These are phyloP conservation scores for Boletus edulis DNA, from an alignment of 768 basidiomycete species.

Conservation along the genomic window DNA sequence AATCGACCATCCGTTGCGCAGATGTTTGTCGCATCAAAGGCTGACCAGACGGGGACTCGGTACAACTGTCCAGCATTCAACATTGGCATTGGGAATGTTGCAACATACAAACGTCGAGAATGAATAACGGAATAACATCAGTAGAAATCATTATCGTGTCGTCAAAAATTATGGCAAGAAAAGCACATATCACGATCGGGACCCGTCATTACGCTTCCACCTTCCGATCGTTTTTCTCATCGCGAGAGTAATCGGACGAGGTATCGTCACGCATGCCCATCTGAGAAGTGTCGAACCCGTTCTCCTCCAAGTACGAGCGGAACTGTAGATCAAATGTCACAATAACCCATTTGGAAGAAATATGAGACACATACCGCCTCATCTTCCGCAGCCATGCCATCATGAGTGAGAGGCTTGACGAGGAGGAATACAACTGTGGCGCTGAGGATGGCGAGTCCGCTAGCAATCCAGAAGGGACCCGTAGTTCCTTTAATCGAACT, in stretches of 20 bases:
- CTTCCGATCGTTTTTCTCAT: slow-evolving; percentile 17
- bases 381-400: slow-evolving; percentile 82
- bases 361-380: slow-evolving; percentile 41
- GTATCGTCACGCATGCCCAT: slow-evolving; percentile 55
- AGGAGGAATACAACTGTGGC: slow-evolving; percentile 72
- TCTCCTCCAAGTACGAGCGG: slow-evolving; percentile 73
- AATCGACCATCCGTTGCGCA: too few species aligned
- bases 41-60: neutral
- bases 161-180: neutral
- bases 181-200: neutral
- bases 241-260: slow-evolving; percentile 14
- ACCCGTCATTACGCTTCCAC: slow-evolving; percentile 9
- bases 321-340: slow-evolving; percentile 45
- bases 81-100: too few species aligned
- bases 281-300: slow-evolving; percentile 75
- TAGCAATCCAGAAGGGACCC: slow-evolving; percentile 87
- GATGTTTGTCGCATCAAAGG: neutral
- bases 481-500: slow-evolving; percentile 60
- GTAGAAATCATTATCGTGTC: neutral
- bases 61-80: too few species aligned
- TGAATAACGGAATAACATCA: neutral
- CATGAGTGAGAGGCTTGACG: slow-evolving; percentile 68
- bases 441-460: slow-evolving; percentile 77
- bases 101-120: neutral
- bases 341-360: neutral